Base-by-base conservation (phyloP, 345 rosid species). In the Acer yangbiense region DNA sequence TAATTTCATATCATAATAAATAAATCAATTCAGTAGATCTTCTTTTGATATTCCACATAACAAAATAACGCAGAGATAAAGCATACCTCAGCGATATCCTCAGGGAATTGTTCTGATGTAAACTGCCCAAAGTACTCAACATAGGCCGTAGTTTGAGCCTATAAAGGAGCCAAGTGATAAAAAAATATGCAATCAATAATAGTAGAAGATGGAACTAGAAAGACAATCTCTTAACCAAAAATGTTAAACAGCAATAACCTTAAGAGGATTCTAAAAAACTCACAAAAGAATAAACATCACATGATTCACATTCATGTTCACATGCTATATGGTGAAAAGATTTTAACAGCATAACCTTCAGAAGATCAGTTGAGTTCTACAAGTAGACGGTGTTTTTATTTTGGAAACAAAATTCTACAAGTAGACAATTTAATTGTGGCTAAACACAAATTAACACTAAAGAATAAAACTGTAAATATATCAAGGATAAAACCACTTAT, bases 91-190 rank as follows among this genome's bases (percentile, higher is more conserved):
- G 99, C 90, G 69, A 95, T 90, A 77, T 95, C 97, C 61, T 95
- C 99, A 0, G 97, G 97, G 81, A 95, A 95, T 46, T 88, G 97
- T 77, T 91, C 95, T 2, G 98, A 93, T 39, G 99, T 93, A 77
- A 94, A 95, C 68, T 95, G 98, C 78, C 94, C 97, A 60, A 95
- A 90, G 85, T 89, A 92, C 83, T 95, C 96, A 17, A 95, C 99
- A 82, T 93, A 95, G 62, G 99, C 99, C 35, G 90, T 89, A 72
- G 86, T 88, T 91, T 95, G 99, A 88, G 83, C 97, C 99, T 95
- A 76, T 18, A 25, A 12, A 73, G n/a, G 50, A 2, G 58, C 27
- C 14, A 68, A 76, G 68, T 11, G 68, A 77, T 27, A 25, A 74
- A 61, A 43, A 69, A 29, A 18, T 1, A 55, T 54, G 23, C 18